phyloP scores from a whole-genome alignment of 2,329 filamentous ascomycete genomes.

The Clarireedia sp. region DNA sequence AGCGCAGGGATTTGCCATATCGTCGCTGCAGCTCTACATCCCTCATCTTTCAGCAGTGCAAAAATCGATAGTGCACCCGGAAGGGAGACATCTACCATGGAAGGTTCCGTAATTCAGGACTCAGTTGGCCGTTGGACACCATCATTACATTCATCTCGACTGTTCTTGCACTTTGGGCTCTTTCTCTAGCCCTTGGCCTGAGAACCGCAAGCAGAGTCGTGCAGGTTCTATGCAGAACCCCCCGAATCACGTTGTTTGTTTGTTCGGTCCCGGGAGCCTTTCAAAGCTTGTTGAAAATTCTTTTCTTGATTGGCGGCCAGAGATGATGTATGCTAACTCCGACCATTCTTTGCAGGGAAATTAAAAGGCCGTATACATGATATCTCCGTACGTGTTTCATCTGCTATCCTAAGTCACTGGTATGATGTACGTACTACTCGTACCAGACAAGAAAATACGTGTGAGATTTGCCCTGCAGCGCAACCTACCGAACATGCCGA shows the following conservation, averaged over 20 bases:
- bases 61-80: constrained; percentile 1
- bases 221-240: not conserved
- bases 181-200: constrained; percentile 6
- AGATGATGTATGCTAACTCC: not conserved
- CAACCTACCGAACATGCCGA: not conserved
- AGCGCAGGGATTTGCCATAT: constrained; percentile 9
- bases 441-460: not conserved
- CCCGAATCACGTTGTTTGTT: not conserved
- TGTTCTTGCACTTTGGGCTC: constrained; percentile 4
- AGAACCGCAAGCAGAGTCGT: not conserved
- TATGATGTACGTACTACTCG: not conserved
- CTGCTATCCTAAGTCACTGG: not conserved
- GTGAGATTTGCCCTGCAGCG: not conserved
- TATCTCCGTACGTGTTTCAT: not conserved
- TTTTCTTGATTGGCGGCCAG: too few relatives aligned
- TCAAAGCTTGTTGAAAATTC: not conserved
- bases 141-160: constrained; percentile 4
- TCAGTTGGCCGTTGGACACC: not conserved
- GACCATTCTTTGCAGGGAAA: too few relatives aligned
- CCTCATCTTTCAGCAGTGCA: constrained; percentile 6
- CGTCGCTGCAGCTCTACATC: constrained; percentile 6
- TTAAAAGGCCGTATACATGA: too few relatives aligned
- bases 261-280: not conserved
- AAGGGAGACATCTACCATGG: constrained; percentile 1
- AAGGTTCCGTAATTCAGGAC: not conserved